A percentile compares a stretch with the other conserved stretches of the same genome.
Evolutionary conservation across 1,139 yeast genomes (phyloP).

Genomic region (Petasospora rhodanensis): DNA sequence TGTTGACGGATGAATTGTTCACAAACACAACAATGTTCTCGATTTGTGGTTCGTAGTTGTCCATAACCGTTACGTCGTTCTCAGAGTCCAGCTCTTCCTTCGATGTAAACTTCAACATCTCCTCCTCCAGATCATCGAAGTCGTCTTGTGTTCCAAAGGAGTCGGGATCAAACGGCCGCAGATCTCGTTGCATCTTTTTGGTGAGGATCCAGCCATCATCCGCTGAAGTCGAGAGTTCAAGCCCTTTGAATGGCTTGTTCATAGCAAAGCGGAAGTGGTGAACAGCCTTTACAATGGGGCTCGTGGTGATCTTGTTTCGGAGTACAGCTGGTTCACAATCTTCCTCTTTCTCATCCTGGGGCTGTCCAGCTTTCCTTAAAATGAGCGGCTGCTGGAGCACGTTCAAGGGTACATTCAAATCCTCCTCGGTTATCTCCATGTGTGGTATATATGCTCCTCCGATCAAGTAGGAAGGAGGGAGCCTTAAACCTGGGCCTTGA

Average conservation of each 20-base stretch:
- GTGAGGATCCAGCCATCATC: constrained; percentile 19
- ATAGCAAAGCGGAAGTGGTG: constrained; percentile 10
- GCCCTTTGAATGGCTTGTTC: constrained; percentile 20
- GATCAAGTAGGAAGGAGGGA: too few relatives aligned
- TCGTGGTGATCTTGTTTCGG: constrained; percentile 16
- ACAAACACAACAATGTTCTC: constrained; percentile 30
- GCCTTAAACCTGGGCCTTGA: too few relatives aligned
- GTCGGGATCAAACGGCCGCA: constrained; percentile 17
- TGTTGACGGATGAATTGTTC: constrained; percentile 33
- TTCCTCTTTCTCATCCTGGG: too few relatives aligned
- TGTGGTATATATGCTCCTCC: too few relatives aligned
- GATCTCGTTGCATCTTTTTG: constrained; percentile 13
- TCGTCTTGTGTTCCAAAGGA: constrained; percentile 20
- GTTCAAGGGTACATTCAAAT: too few relatives aligned
- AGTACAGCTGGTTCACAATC: too few relatives aligned
- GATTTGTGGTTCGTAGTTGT: constrained; percentile 13
- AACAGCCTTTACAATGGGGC: constrained; percentile 16
- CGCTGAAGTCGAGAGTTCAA: constrained; percentile 6
- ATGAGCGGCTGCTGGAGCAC: too few relatives aligned
- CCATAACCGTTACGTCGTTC: constrained; percentile 4
- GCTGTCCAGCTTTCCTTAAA: too few relatives aligned
- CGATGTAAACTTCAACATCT: constrained; percentile 18
- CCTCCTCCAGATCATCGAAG: constrained; percentile 21
- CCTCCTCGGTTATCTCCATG: too few relatives aligned
- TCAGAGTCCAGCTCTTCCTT: constrained; percentile 4